Evolutionary conservation across 805 yeast species (phyloP).

Genomic region (Yarrowia osloensis): DNA sequence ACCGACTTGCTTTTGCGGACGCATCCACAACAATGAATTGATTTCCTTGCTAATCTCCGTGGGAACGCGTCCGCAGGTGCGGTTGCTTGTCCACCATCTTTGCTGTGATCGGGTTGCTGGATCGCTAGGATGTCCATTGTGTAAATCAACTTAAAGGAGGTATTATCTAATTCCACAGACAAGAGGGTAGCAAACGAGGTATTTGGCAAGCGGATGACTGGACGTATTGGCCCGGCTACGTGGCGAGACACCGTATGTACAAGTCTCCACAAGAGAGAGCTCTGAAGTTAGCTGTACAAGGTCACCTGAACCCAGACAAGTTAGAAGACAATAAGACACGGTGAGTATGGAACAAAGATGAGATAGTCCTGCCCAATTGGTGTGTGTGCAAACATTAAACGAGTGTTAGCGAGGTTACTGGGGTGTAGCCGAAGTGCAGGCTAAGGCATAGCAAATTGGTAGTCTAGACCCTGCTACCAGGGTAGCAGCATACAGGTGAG

Average conservation of each 20-base stretch:
- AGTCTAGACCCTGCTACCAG: too few species aligned
- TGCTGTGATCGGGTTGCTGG: background rate
- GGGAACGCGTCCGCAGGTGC: background rate
- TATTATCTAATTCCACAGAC: background rate
- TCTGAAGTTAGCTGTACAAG: background rate
- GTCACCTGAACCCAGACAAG: background rate
- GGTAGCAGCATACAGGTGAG: too few species aligned
- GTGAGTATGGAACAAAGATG: background rate
- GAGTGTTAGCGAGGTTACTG: too few species aligned
- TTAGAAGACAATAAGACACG: background rate
- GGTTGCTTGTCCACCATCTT: background rate
- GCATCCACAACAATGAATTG: background rate
- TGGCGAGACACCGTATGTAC: too few species aligned
- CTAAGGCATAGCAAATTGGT: background rate
- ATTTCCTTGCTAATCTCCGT: background rate
- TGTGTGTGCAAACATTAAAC: too few species aligned
- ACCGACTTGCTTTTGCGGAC: background rate
- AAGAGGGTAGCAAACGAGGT: background rate
- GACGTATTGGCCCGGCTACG: too few species aligned
- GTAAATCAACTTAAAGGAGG: background rate
- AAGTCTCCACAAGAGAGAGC: too few species aligned
- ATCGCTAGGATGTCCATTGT: background rate
- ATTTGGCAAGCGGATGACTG: background rate
- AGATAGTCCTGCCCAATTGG: background rate
- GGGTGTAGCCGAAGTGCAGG: background rate